Base-by-base conservation (phyloP, 768 basidiomycete genomes). In the Psilocybe cyanescens region DNA sequence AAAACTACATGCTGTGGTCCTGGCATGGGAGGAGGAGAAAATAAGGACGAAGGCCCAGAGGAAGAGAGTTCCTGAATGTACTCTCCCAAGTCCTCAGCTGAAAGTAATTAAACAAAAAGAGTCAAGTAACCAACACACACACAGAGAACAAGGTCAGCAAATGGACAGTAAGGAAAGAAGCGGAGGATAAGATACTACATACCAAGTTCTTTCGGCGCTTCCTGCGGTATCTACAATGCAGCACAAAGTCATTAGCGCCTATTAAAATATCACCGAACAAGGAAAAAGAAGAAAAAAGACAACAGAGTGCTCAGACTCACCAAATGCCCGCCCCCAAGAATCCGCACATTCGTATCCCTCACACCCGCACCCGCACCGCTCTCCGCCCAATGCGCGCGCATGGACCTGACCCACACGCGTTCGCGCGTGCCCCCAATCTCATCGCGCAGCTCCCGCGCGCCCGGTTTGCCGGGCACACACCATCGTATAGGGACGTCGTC, bases 391-490 rank as follows among this genome's bases (percentile, higher is more conserved):
- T 12, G 41, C 41, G 41, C 11, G 41, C 41, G 37, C 37, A 65
- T 68, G 0, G 76, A 77, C 33, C 83, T 70, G 4, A 78, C 63
- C 81, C 82, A 82, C 6, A 82, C 80, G 9, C 80, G 71, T 60
- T 76, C 68, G 55, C 65, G 68, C 14, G 76, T 76, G 29, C 71
- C 57, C 8, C 74, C 76, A 4, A 71, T 69, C 1, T 71, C 67
- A 6, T 35, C 31, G 16, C 51, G 12, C 51, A 81, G 79, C 81
- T 77, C 75, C 4, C 64, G 63, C 9, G 72, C 68, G 4, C 75
- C 74, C 33, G 68, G 63, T 51, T 69, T 70, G 5, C 83, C 84
- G 8, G 86, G 86, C 58, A 90, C 70, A 37, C 88, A 72, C 83
- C 84, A 91, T 29, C 77, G 72, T 55, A 90, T 58, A 48, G 78